Conservation (phyloP, 2,329 filamentous ascomycete genomes). For the Pseudodiploospora longispora region DNA sequence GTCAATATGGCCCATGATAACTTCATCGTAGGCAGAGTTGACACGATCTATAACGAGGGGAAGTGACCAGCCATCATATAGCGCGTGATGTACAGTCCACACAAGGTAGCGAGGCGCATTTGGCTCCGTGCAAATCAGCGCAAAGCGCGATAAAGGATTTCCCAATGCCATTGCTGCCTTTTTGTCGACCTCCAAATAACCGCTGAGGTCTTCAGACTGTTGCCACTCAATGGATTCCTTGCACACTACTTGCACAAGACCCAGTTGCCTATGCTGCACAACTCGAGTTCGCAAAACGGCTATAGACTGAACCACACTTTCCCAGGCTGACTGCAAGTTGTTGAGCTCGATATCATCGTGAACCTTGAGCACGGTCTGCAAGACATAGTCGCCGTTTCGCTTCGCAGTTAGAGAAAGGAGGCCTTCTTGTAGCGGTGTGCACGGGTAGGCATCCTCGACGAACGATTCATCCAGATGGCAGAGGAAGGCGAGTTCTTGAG, state of each 20-base stretch:
- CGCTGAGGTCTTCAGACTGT: not conserved
- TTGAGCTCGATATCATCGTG: not conserved
- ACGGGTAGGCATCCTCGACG: not conserved
- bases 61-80: conserved; percentile 11
- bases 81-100: conserved; percentile 12
- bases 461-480: not conserved
- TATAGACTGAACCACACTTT: not conserved
- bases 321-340: conserved; percentile 8
- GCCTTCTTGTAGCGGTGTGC: not conserved
- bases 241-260: not conserved
- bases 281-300: conserved; percentile 4
- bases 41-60: not conserved
- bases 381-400: conserved; percentile 13
- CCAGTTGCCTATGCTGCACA: conserved; percentile 1
- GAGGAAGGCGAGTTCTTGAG: not conserved
- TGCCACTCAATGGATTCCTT: not conserved
- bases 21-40: too few species aligned
- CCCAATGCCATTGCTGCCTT: not conserved
- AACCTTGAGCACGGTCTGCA: conserved; percentile 1
- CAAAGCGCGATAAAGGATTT: not conserved
- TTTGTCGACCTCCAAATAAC: not conserved
- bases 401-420: conserved; percentile 5
- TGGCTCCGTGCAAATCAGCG: not conserved
- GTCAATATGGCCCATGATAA: too few species aligned
- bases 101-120: conserved; percentile 4